phyloP scores from a whole-genome alignment of 1,284 basidiomycete species.

The Tylopilus orsonianus region DNA sequence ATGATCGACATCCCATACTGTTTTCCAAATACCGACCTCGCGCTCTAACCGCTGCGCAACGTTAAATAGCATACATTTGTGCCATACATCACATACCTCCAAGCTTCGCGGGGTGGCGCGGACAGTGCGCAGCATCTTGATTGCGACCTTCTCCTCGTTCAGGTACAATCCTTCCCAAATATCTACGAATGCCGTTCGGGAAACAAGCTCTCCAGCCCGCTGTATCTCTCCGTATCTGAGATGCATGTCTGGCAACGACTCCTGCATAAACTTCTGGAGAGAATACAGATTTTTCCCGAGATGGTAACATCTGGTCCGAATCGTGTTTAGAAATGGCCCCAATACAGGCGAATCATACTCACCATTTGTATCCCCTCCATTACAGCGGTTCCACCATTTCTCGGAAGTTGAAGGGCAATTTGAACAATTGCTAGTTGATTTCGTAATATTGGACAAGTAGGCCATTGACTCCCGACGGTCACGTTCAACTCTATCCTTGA shows the following conservation, averaged over 20 bases:
- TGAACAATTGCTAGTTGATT: background rate
- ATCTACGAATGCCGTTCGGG: background rate
- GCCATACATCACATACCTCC: background rate
- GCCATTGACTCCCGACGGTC: background rate
- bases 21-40: background rate
- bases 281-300: background rate
- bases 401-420: background rate
- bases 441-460: background rate
- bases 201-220: background rate
- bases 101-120: background rate
- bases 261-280: background rate
- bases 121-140: background rate
- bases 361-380: background rate
- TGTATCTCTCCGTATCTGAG: background rate
- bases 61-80: background rate
- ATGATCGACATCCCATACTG: background rate
- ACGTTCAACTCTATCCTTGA: background rate
- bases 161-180: background rate
- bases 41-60: background rate
- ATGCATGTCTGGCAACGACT: background rate
- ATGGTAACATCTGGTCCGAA: background rate
- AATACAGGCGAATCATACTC: background rate
- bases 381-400: background rate
- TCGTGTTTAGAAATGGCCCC: background rate
- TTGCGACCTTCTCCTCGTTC: background rate